Evolutionary conservation across 495 filamentous ascomycete genomes (phyloP).

Genomic region (Polyplosphaeria fusca): DNA sequence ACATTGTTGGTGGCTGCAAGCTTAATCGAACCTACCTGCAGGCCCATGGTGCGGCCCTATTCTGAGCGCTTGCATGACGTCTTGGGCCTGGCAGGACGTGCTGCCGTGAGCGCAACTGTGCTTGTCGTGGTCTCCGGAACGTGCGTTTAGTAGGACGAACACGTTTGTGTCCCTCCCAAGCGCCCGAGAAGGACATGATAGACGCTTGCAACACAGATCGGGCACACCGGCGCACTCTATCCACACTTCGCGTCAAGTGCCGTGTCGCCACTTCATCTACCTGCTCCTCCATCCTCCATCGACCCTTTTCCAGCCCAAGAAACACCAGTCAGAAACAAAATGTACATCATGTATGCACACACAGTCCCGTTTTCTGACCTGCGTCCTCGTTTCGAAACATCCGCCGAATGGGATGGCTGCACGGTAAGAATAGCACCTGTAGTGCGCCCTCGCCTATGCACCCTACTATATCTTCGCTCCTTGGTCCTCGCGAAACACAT

Average conservation of each 20-base stretch:
- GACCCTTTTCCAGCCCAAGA: too few species aligned
- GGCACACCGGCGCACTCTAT: background rate
- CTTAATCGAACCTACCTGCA: slow-evolving; percentile 23
- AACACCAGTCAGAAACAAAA: background rate
- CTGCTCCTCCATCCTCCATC: too few species aligned
- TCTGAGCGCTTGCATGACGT: slow-evolving; percentile 10
- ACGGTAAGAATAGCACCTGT: slow-evolving; percentile 13
- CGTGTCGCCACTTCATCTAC: background rate
- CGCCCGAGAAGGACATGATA: background rate
- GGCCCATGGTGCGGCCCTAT: background rate
- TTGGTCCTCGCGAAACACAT: too few species aligned
- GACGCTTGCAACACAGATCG: background rate
- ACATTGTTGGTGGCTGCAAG: slow-evolving; percentile 28
- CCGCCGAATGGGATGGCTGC: slow-evolving; percentile 11
- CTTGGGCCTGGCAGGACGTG: background rate
- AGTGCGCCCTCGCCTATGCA: slow-evolving; percentile 21
- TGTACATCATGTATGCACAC: background rate
- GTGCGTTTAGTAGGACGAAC: background rate
- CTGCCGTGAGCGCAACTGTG: background rate
- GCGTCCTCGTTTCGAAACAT: slow-evolving; percentile 26
- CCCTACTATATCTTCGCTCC: slow-evolving; percentile 14
- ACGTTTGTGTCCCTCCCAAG: background rate
- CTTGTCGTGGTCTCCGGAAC: background rate
- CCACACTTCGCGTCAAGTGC: background rate
- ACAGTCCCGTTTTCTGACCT: too few species aligned